phyloP scores from a whole-genome alignment of 2,329 filamentous ascomycete species.

The Aspergillus proliferans region DNA sequence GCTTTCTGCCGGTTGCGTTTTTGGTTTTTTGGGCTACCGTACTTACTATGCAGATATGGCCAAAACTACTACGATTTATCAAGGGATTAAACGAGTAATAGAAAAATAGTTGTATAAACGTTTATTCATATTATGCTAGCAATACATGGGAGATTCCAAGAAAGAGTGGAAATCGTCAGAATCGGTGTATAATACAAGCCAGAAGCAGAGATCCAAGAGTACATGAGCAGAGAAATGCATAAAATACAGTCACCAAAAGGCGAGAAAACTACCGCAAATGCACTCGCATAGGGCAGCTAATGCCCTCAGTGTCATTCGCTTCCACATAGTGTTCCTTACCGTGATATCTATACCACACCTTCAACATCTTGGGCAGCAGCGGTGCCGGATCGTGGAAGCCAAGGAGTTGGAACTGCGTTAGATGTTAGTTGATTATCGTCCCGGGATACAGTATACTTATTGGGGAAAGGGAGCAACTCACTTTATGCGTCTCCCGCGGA shows the following conservation, averaged over 20 bases:
- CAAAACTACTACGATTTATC: not conserved
- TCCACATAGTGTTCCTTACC: constrained; percentile 34
- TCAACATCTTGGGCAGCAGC: constrained; percentile 34
- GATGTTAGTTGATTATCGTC: constrained; percentile 11
- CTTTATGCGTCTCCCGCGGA: constrained; percentile 29
- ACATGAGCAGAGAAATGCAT: not conserved
- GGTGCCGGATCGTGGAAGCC: constrained; percentile 42
- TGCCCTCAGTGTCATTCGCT: constrained; percentile 29
- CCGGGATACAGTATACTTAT: not conserved
- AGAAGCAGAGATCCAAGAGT: not conserved
- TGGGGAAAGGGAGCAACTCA: constrained; percentile 10
- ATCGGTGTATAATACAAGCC: not conserved
- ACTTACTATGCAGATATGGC: not conserved
- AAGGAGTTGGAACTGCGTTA: constrained; percentile 33
- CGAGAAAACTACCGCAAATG: constrained; percentile 19
- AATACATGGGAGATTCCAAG: not conserved
- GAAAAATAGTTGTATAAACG: not conserved
- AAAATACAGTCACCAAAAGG: not conserved
- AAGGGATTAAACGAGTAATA: not conserved
- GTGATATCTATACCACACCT: constrained; percentile 38
- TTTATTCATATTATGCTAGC: too few species aligned
- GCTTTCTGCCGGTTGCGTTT: not conserved
- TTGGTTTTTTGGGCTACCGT: not conserved
- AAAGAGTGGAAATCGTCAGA: too few species aligned
- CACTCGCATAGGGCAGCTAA: constrained; percentile 34